Base-by-base conservation (phyloP, 2,329 filamentous ascomycete species). In the Penicillium palitans region DNA sequence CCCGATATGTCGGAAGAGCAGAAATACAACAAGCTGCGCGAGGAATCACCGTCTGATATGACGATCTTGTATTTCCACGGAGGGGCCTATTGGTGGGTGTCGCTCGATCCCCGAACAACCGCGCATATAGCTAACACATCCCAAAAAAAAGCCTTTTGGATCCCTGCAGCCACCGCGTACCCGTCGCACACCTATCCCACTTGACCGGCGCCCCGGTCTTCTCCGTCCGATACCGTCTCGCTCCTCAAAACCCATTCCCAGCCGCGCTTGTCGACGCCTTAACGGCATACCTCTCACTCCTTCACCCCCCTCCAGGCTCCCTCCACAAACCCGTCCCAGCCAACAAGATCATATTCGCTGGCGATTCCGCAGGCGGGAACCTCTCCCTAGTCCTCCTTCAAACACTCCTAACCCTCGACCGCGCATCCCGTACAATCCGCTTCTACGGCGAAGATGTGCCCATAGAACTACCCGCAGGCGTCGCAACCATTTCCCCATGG, bases 21-120 rank as follows among this genome's bases (percentile, higher is more conserved):
- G 50, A 79, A 78, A 56, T 80, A 79, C 61, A 62, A 66, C 46
- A 66, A 70, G 46, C 53, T 80, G 62, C 74, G 74, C 55, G 73
- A 71, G 55, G 76, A 77, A 35, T 66, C 74, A 8, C 68, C 70
- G 6, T 72, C 71, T 4, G 74, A 78, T 54, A 71, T 74, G 59
- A 78, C 78, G 2, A 71, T 80, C 8, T 61, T 81, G 6, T 80
- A 80, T 61, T 73, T 80, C 56, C 79, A 81, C 60, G 79, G 79
- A 19, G 79, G 79, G 6, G 78, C 76, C 39, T 78, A 78, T 64
- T 77, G 76, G 77, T 79, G 63, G 63, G 76, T 70, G 7, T 13
- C 6, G 1, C 15, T 15, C 2, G 7, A 44, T 2, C 13, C 41
- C 4, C 7, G 9, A 13, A 33, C 25, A 24, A 33, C 10, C 4